phyloP scores from a whole-genome alignment of 305 asterid species.

The Salvia sclarea region DNA sequence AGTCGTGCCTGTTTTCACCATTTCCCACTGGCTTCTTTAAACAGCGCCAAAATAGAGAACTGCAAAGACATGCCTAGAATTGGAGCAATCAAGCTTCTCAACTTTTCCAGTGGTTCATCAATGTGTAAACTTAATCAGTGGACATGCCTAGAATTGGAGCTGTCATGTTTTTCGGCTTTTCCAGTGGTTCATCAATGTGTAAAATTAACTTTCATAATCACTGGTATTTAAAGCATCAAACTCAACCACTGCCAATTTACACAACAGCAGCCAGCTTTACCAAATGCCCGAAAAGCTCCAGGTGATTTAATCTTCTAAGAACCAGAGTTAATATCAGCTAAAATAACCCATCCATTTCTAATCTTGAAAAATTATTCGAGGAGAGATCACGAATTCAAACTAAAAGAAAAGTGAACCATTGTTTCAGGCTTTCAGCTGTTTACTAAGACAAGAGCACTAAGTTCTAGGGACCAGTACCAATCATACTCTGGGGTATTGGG shows the following conservation, averaged over 20 bases:
- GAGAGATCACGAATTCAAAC: neutral
- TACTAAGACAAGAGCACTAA: neutral
- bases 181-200: neutral
- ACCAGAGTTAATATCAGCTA: neutral
- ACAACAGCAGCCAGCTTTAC: neutral
- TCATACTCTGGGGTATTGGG: neutral
- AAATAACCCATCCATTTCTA: neutral
- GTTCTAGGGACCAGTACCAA: neutral
- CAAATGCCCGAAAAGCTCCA: neutral
- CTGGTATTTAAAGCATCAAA: conserved; percentile 5
- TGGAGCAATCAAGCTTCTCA: neutral
- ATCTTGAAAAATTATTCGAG: neutral
- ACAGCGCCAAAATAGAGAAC: neutral
- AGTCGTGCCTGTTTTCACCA: neutral
- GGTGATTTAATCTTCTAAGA: conserved; percentile 8
- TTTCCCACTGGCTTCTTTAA: neutral
- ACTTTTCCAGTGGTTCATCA: neutral
- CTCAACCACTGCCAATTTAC: conserved; percentile 1
- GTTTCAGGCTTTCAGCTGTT: neutral
- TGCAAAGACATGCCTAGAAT: neutral
- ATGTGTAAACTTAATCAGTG: neutral
- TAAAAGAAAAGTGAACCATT: neutral
- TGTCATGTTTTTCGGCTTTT: neutral
- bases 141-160: neutral
- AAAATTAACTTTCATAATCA: neutral